Percentiles rank a stretch among this genome's conserved stretches.
These are phyloP conservation scores for Wickerhamiella qilinensis DNA, from an alignment of 805 yeast genomes.

Conservation along the genomic window DNA sequence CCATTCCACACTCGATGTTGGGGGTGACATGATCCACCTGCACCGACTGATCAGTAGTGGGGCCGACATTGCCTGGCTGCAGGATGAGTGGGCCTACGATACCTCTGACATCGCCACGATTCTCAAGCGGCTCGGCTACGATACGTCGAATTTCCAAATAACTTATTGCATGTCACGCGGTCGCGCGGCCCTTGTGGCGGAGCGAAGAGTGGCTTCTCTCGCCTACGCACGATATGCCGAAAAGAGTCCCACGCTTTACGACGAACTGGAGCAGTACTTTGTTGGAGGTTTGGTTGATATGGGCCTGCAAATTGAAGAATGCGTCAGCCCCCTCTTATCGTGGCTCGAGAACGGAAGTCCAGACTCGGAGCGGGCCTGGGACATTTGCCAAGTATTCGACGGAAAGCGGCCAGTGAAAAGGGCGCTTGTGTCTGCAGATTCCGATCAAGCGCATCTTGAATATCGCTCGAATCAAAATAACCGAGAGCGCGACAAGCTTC, in stretches of 20 bases:
- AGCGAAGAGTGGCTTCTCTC: conserved; percentile 22
- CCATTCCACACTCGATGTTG: conserved; percentile 39
- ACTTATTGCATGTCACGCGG: conserved; percentile 41
- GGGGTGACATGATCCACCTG: conserved; percentile 44
- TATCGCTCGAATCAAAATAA: not conserved
- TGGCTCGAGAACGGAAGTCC: conserved; percentile 27
- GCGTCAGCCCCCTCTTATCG: conserved; percentile 23
- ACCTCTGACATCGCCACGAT: conserved; percentile 28
- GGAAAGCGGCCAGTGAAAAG: conserved; percentile 14
- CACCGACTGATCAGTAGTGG: conserved; percentile 23
- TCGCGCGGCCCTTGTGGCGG: conserved; percentile 33
- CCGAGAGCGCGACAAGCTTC: too few species aligned
- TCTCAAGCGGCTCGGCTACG: conserved; percentile 25
- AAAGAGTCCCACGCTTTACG: conserved; percentile 31
- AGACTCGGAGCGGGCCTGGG: conserved; percentile 15
- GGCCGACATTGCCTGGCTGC: conserved; percentile 17
- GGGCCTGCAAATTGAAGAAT: conserved; percentile 24
- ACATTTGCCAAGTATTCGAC: conserved; percentile 21
- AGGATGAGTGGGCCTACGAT: conserved; percentile 25
- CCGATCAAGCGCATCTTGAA: too few species aligned
- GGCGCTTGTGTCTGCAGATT: too few species aligned
- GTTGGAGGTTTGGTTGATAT: conserved; percentile 40
- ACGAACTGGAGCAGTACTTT: conserved; percentile 30
- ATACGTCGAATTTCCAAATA: conserved; percentile 22
- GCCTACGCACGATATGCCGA: conserved; percentile 22